phyloP scores from a whole-genome alignment of 1,284 basidiomycete genomes.

The Pseudozyma tsukubaensis region DNA sequence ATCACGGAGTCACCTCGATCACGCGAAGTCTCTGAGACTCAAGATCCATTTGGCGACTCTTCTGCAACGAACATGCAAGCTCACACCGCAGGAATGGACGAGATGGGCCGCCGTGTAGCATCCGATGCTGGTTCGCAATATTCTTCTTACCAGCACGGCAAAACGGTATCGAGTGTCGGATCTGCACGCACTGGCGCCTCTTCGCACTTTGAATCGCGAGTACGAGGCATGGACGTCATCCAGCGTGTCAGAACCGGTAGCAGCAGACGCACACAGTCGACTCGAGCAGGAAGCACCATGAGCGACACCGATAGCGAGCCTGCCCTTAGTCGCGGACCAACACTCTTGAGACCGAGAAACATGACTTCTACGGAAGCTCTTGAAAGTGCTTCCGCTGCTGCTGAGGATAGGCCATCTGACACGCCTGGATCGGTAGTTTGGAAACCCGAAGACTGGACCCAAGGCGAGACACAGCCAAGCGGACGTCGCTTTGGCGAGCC shows the following conservation, averaged over 20 bases:
- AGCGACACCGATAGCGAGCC: slow-evolving; percentile 39
- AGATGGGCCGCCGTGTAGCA: slow-evolving; percentile 28
- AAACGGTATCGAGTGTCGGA: slow-evolving; percentile 51
- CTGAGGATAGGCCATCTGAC: neutral
- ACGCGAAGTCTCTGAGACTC: slow-evolving; percentile 25
- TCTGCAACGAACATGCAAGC: neutral
- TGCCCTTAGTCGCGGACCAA: slow-evolving; percentile 31
- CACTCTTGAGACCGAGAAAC: slow-evolving; percentile 35
- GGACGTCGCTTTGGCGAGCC: neutral
- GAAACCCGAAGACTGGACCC: slow-evolving; percentile 22
- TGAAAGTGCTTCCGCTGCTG: slow-evolving; percentile 4
- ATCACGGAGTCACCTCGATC: slow-evolving; percentile 53
- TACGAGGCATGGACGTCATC: slow-evolving; percentile 60
- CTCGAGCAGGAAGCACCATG: slow-evolving; percentile 26
- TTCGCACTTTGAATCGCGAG: slow-evolving; percentile 51
- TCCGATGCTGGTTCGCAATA: slow-evolving; percentile 1
- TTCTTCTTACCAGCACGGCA: slow-evolving; percentile 24
- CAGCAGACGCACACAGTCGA: slow-evolving; percentile 45
- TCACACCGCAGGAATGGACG: slow-evolving; percentile 7
- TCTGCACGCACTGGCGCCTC: slow-evolving; percentile 49
- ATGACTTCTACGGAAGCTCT: slow-evolving; percentile 13
- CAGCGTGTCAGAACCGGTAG: slow-evolving; percentile 56
- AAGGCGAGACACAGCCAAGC: neutral
- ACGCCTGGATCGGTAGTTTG: slow-evolving; percentile 49
- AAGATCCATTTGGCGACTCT: slow-evolving; percentile 28